These are phyloP conservation scores for Paraphoma sp. DNA, from an alignment of 2,329 filamentous ascomycete species.

Conservation along the genomic window DNA sequence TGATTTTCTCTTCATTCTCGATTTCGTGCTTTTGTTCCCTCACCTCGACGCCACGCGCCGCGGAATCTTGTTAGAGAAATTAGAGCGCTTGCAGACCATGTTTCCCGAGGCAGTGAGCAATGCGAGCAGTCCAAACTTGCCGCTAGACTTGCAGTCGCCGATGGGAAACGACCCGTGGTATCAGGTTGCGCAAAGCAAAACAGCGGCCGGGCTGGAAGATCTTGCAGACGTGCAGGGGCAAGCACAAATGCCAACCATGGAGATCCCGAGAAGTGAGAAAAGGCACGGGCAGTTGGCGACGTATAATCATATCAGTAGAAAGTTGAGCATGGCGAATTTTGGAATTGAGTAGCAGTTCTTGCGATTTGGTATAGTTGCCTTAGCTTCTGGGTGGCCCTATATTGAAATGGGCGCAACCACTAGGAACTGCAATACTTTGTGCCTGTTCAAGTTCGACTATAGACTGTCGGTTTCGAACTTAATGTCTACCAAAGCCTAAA, in stretches of 20 bases:
- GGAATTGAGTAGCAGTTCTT: background rate
- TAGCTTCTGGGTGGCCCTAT: no score
- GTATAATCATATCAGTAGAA: conserved; percentile 43
- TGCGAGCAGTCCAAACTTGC: conserved; percentile 39
- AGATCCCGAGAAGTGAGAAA: conserved; percentile 10
- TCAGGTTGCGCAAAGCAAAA: conserved; percentile 43
- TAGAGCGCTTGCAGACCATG: conserved; percentile 45
- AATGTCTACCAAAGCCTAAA: no score
- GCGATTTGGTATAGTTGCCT: no score
- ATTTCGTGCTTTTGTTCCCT: conserved; percentile 59
- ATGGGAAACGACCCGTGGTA: conserved; percentile 42
- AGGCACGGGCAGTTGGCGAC: conserved; percentile 32
- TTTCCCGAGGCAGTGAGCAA: conserved; percentile 44
- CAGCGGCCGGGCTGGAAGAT: conserved; percentile 32
- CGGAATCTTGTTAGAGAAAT: conserved; percentile 53
- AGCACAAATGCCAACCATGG: background rate
- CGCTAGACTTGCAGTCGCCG: conserved; percentile 36
- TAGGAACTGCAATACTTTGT: background rate
- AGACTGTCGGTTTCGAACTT: no score
- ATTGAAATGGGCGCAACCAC: background rate
- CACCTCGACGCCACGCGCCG: conserved; percentile 56
- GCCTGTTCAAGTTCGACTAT: no score
- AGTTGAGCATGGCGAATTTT: conserved; percentile 31
- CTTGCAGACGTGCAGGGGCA: conserved; percentile 16
- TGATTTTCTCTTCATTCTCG: conserved; percentile 61